Evolutionary conservation across 768 basidiomycete genomes (phyloP), one percentile per base, ranked within the genome.

Genomic region (Leucocoprinus birnbaumii): DNA sequence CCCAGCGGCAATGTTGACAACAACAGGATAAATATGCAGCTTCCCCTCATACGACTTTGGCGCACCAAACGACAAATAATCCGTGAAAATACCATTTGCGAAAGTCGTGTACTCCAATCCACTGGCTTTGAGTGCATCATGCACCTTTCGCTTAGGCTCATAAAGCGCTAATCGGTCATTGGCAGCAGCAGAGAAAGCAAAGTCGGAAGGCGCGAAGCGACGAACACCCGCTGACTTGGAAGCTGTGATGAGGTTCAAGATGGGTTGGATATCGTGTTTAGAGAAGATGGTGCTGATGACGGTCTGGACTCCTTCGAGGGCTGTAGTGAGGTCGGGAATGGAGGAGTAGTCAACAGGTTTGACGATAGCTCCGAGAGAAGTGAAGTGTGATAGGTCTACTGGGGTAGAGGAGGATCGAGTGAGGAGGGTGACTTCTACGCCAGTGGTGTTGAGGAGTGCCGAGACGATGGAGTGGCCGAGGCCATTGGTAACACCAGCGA

Each of bases 401-500:
- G 25, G 11, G 11, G 31, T 38, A 14, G 27, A 34, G 8, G 34
- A 19, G 13, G 31, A 9, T n/a, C n/a, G n/a, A 11, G 18, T 50
- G 22, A 50, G 35, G 19, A 35, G 31, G 8, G 47, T 13, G 18
- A 24, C 8, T 13, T 48, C 10, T 11, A 55, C 22, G 19, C 22
- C 37, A 3, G 42, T 10, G 19, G 46, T 18, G 19, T 40, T 19
- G 9, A 47, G 45, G 8, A 55, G 19, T 18, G 37, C 46, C 21
- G 35, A 37, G 25, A 34, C 50, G 48, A 58, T 58, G 18, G 45
- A 21, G 34, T 54, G 43, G 4, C 51, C 31, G 9, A 56, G 26
- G 6, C 59, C 24, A 22, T 41, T 58, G 37, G 59, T 46, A 22
- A 55, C 45, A 14, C 53, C 53, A 16, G 45, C 53, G 16, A 47